phyloP scores from a whole-genome alignment of 2,329 filamentous ascomycete species.

The Teratosphaeria gauchensis region DNA sequence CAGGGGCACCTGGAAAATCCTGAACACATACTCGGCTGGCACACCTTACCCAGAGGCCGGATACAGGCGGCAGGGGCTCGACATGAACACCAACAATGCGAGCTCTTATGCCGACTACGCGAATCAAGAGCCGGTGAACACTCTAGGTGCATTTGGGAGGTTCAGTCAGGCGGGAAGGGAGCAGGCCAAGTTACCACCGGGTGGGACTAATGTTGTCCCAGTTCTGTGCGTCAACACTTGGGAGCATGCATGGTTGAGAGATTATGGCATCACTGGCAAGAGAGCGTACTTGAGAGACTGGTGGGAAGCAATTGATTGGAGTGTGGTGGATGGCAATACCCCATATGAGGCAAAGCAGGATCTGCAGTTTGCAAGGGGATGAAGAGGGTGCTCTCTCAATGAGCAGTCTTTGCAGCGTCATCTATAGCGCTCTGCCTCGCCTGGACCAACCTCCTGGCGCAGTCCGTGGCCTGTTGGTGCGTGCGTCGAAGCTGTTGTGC shows the following conservation, averaged over 20 bases:
- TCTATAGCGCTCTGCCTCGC: not conserved
- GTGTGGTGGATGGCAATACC: slow-evolving; percentile 43
- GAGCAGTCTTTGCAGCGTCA: too few species aligned
- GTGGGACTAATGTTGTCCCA: slow-evolving; percentile 60
- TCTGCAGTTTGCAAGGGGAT: not conserved
- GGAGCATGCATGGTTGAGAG: slow-evolving; percentile 85
- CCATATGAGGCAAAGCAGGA: slow-evolving; percentile 4
- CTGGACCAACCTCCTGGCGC: not conserved
- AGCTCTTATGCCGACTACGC: slow-evolving; percentile 13
- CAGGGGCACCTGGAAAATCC: slow-evolving; percentile 51
- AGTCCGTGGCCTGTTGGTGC: not conserved
- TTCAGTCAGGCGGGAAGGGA: slow-evolving; percentile 18
- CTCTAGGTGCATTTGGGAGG: slow-evolving; percentile 31
- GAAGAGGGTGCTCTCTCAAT: not conserved
- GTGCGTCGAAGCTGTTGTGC: too few species aligned
- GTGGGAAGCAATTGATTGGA: slow-evolving; percentile 88
- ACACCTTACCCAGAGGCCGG: slow-evolving; percentile 80
- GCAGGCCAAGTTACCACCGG: slow-evolving; percentile 45
- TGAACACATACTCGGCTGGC: slow-evolving; percentile 85
- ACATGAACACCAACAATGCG: slow-evolving; percentile 55
- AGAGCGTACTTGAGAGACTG: slow-evolving; percentile 63
- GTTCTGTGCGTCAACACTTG: slow-evolving; percentile 90
- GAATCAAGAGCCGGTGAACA: slow-evolving; percentile 23
- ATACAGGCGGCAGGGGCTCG: slow-evolving; percentile 58
- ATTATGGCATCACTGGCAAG: slow-evolving; percentile 74